These are phyloP conservation scores for Penicillium digitatum DNA, from an alignment of 2,329 filamentous ascomycete species.

Conservation along the genomic window DNA sequence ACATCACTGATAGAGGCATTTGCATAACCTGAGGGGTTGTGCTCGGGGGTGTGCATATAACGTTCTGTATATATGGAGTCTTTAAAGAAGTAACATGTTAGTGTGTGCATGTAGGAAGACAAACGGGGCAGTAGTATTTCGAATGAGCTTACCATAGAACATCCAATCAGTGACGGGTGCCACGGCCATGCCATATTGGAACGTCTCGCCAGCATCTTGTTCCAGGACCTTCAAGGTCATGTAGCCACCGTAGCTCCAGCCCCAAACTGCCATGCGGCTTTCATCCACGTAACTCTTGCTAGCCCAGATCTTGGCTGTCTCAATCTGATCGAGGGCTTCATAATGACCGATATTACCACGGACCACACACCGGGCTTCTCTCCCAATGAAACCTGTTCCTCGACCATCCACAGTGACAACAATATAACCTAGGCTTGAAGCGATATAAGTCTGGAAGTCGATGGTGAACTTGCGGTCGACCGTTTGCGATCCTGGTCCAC, in stretches of 20 bases:
- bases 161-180: conserved; percentile 98
- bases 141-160: conserved; percentile 61
- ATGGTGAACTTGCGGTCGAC: conserved; percentile 77
- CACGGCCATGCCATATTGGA: conserved; percentile 96
- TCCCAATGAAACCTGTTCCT: conserved; percentile 86
- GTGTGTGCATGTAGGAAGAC: not conserved
- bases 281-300: conserved; percentile 77
- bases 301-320: conserved; percentile 79
- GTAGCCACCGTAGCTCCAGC: conserved; percentile 97
- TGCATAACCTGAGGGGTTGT: conserved; percentile 74
- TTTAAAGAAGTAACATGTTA: conserved; percentile 9
- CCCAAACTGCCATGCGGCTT: conserved; percentile 86
- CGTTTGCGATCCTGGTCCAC: conserved; percentile 85
- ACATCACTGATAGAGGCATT: conserved; percentile 71
- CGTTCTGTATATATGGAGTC: conserved; percentile 49
- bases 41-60: conserved; percentile 92
- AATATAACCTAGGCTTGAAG: conserved; percentile 80
- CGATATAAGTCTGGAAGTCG: conserved; percentile 87
- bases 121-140: too few species aligned
- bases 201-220: conserved; percentile 80
- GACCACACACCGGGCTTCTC: conserved; percentile 74
- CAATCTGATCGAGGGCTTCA: conserved; percentile 88
- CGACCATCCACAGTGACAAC: conserved; percentile 92
- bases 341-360: conserved; percentile 79
- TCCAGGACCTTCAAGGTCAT: conserved; percentile 93